Evolutionary conservation across 805 yeast species (phyloP), one percentile per base, ranked within the genome.

Genomic region (Candida piceae): DNA sequence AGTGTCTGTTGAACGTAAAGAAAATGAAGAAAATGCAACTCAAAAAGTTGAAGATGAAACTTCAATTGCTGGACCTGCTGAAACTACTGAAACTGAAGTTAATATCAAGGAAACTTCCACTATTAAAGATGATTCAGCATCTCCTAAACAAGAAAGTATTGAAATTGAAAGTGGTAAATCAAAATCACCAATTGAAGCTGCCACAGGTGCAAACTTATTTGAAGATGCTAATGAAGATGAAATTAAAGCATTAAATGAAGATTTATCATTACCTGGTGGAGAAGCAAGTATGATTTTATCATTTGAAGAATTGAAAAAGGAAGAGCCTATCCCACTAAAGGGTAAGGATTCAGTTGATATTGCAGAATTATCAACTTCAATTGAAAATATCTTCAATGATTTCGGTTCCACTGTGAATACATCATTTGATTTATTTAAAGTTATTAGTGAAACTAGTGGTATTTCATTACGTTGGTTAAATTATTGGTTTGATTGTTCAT

Each of bases 401-500:
- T 54, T 52, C 35, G 55, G 54, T 3, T 53, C 57, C 15, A 44
- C 49, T 4, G 38, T 46, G 28, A 45, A 47, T 7, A 49, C 60
- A 7, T 47, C 60, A 1, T 48, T 44, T 32, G 60, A 54, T 7
- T 44, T 58, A 30, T 56, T 53, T 40, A 51, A 54, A 31, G 51
- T 46, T 11, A 40, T 57, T 35, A 46, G 51, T 36, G 59, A 55
- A 32, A 49, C 48, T 31, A 52, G 57, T 10, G 60, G 60, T 1
- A 38, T 58, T 17, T 53, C 58, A 5, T 34, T 53, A 46, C 49
- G 55, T 31, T 58, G 63, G 63, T 42, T 55, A 18, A 51, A 49
- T 28, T 55, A 55, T 32, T 58, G 63, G 63, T 58, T 53, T 46
- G 60, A 56, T 35, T 56, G 62, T 34, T 56, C 60, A 7, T 57